Percentiles rank a stretch among this genome's conserved stretches.
Conservation (phyloP, 331 rosid species). For the Cydonia oblonga region DNA sequence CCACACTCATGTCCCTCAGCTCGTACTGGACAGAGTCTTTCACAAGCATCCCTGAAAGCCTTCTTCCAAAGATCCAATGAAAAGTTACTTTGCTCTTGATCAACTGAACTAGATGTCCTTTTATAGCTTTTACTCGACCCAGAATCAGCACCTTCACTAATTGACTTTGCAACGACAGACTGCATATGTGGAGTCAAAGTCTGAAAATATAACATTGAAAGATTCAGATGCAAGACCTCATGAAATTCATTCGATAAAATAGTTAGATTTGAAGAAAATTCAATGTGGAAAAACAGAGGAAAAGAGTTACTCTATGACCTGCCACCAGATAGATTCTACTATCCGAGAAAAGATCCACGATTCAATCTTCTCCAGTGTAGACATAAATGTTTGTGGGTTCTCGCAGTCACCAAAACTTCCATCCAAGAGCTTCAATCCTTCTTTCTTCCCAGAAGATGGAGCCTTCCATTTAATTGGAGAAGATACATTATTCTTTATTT, state of each 20-base stretch:
- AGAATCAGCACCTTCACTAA: constrained; percentile 22
- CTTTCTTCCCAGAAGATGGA: constrained; percentile 39
- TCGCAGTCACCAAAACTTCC: constrained; percentile 52
- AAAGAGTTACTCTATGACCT: constrained; percentile 35
- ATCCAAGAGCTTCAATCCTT: constrained; percentile 17
- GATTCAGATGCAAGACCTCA: constrained; percentile 2
- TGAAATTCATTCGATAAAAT: not conserved
- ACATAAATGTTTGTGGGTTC: constrained; percentile 44
- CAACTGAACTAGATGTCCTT: constrained; percentile 37
- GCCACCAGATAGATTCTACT: constrained; percentile 99
- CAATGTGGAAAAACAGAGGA: constrained; percentile 1
- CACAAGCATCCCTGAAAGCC: constrained; percentile 77
- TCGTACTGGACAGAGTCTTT: constrained; percentile 86
- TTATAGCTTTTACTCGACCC: constrained; percentile 30
- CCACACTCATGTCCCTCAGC: constrained; percentile 98
- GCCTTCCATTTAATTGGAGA: constrained; percentile 56
- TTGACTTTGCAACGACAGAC: constrained; percentile 32
- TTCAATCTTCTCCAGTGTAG: constrained; percentile 77
- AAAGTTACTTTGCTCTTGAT: constrained; percentile 56
- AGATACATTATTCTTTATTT: constrained; percentile 28
- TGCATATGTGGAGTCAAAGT: constrained; percentile 94
- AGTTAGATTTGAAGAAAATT: not conserved
- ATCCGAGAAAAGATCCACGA: constrained; percentile 92
- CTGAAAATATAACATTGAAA: constrained; percentile 32
- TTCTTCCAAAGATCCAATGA: constrained; percentile 83